phyloP scores from a whole-genome alignment of 108 stramenopile species.

The Skeletonema marinoi region DNA sequence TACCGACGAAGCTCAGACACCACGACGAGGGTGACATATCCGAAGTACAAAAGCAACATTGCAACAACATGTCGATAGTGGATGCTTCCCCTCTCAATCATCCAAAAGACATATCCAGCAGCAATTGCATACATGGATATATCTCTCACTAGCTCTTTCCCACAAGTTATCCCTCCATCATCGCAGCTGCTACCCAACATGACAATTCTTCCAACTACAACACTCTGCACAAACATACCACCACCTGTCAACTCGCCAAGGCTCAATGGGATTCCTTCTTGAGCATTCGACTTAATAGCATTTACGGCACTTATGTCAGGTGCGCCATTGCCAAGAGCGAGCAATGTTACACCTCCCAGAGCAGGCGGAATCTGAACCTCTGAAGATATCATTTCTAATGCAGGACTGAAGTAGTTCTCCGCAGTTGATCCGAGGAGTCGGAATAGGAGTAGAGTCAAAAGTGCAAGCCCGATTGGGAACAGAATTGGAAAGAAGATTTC shows the following conservation, averaged over 20 bases:
- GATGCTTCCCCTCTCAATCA: conserved; percentile 18
- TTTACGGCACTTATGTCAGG: conserved; percentile 70
- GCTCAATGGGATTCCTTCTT: conserved; percentile 45
- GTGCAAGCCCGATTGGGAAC: conserved; percentile 9
- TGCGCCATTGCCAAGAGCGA: conserved; percentile 80
- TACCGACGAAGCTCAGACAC: conserved; percentile 31
- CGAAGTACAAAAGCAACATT: conserved; percentile 32
- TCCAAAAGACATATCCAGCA: conserved; percentile 24
- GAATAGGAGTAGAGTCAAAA: conserved; percentile 29
- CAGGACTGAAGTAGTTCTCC: conserved; percentile 74
- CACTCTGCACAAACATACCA: conserved; percentile 60
- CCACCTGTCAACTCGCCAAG: conserved; percentile 77
- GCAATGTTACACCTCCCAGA: conserved; percentile 75
- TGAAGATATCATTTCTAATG: conserved; percentile 53
- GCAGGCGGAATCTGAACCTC: conserved; percentile 57
- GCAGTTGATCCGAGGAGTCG: conserved; percentile 66
- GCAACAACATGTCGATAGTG: conserved; percentile 8
- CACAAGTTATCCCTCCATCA: conserved; percentile 20
- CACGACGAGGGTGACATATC: conserved; percentile 40
- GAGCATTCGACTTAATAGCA: conserved; percentile 27
- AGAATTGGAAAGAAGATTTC: conserved; percentile 12
- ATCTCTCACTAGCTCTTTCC: conserved; percentile 46
- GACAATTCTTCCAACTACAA: conserved; percentile 59
- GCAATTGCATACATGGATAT: conserved; percentile 30
- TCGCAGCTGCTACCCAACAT: conserved; percentile 16